Evolutionary conservation across 176 grass and related monocot genomes (phyloP).

Genomic region (Aechmea fasciata): DNA sequence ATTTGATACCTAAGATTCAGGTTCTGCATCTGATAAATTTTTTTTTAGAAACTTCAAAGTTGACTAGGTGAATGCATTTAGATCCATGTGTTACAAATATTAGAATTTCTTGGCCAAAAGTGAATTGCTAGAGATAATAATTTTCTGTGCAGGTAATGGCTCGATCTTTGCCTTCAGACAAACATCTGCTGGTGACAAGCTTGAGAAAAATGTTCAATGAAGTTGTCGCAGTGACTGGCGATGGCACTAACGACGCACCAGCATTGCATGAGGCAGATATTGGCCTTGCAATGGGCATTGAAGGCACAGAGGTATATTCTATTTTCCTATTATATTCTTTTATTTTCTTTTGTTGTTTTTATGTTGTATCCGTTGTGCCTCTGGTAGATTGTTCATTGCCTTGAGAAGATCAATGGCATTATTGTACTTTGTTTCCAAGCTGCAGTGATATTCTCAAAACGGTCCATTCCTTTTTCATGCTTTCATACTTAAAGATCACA

Average conservation of each 20-base stretch:
- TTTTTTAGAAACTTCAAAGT: too few species aligned
- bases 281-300: constrained; percentile 90
- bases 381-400: background rate
- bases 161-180: constrained; percentile 78
- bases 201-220: constrained; percentile 63
- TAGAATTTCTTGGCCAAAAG: background rate
- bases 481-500: too few species aligned
- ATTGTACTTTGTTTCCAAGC: background rate
- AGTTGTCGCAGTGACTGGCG: constrained; percentile 86
- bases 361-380: background rate
- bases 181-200: constrained; percentile 79
- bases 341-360: background rate
- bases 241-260: constrained; percentile 89
- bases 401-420: background rate
- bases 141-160: constrained; percentile 69
- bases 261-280: constrained; percentile 94
- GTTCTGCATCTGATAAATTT: background rate
- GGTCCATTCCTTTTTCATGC: too few species aligned
- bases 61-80: too few species aligned
- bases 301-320: constrained; percentile 69
- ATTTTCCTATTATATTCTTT: background rate
- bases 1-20: constrained; percentile 89
- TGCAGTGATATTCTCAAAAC: too few species aligned
- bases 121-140: background rate
- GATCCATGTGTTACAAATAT: background rate